Conservation (phyloP, 257 asterid genomes). For the Nicotiana otophora region DNA sequence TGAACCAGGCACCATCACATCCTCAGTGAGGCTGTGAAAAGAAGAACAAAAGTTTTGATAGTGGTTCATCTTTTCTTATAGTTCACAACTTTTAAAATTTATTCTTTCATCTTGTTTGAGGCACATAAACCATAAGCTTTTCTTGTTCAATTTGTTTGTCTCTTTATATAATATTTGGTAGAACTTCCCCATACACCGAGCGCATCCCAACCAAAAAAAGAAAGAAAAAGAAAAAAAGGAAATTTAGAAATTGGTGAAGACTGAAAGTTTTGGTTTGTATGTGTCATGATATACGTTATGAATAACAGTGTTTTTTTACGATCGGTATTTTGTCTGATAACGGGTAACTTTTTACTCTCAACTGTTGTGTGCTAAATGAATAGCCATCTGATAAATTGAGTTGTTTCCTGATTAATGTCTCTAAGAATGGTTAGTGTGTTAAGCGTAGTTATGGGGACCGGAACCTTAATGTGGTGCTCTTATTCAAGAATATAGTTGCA, state of each 20-base stretch:
- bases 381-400: neutral
- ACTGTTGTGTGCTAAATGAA: neutral
- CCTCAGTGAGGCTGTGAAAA: constrained; percentile 25
- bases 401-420: neutral
- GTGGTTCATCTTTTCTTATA: constrained; percentile 11
- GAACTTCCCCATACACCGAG: neutral
- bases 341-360: neutral
- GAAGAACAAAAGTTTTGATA: constrained; percentile 26
- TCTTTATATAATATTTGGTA: neutral
- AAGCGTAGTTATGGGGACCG: neutral
- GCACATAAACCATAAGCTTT: constrained; percentile 7
- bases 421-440: neutral
- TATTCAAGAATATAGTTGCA: neutral
- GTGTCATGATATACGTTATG: neutral
- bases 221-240: neutral
- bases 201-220: neutral
- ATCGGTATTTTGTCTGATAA: neutral
- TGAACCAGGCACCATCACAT: constrained; percentile 35
- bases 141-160: constrained; percentile 6
- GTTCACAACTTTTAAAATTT: neutral
- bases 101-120: constrained; percentile 17
- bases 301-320: neutral
- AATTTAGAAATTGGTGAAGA: neutral
- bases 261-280: neutral
- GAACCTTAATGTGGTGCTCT: neutral